Evolutionary conservation across 2,329 filamentous ascomycete genomes (phyloP), one percentile per base, ranked within the genome.

Genomic region (Lachnellula cervina): DNA sequence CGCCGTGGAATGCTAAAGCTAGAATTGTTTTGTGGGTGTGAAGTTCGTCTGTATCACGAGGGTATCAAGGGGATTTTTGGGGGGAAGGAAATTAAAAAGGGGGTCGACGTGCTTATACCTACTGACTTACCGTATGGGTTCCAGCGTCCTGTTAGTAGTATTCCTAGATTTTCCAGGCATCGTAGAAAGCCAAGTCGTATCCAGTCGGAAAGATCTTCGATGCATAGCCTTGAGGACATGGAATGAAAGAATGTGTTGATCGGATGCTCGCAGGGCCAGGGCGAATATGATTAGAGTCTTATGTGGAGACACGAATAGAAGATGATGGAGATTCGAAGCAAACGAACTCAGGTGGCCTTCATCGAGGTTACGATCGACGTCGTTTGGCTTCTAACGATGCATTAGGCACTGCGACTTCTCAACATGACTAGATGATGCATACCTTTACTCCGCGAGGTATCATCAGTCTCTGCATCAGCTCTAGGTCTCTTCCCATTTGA

Each of bases 361-460:
- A 23, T 42, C n/a, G 11, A 21, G 28, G 45, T 66, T 54, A 70
- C 54, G 68, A 66, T 51, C 66, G 60, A 46, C 59, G 57, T 51
- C 69, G 68, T 59, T 70, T 70, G 45, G 62, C 59, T 61, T 67
- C 69, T 70, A 43, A 13, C 35, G n/a, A 48, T 13, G 28, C 35
- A 45, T 68, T 59, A 69, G 64, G 42, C 50, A 23, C 49, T 14
- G 3, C 23, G 17, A 43, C n/a, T 21, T 34, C 34, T 51, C n/a
- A 34, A 23, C 16, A 17, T 52, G 5, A 19, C 13, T 34, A 37
- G 14, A 17, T 38, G 37, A 17, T 28, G 23, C 52, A 14, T 23
- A 55, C 52, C 52, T 55, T 55, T 49, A 38, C 37, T 46, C 7
- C 8, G 14, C 21, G 8, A 17, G 23, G 23, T 35, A 52, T 63